Base-by-base conservation (phyloP, 352 stramenopile genomes). In the Phytophthora sp. region DNA sequence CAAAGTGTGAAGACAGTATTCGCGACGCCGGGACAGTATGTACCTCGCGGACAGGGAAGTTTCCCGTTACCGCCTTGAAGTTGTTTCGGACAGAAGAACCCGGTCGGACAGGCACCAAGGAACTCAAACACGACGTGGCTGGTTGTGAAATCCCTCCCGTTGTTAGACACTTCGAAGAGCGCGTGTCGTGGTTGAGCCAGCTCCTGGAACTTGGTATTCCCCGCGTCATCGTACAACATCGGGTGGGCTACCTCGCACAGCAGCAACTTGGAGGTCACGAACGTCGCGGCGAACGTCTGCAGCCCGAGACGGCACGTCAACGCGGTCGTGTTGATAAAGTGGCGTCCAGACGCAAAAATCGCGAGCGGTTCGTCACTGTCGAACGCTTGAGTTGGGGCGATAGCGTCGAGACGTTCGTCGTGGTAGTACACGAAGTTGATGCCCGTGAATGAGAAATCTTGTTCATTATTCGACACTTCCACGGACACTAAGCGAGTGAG, bases 1-100 rank as follows among this genome's bases (percentile, higher is more conserved):
- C 97, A 99, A 38, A 98, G 63, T 3, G 96, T 99, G 51, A 98
- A 99, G 60, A 98, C 98, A 5, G 51, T 63, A 50, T 96, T 97
- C 4, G 82, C 80, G 4, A 79, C 58, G 9, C 87, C 89, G 36
- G 89, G 73, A 63, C 90, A 97, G 56, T 80, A 97, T 2, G 88
- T 70, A 0, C 91, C 91, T 11, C 79, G 68, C 9, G 89, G 90
- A 74, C 90, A 97, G 13, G 60, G 61, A 12, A 92, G 41, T 38
- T 67, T 76, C 1, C 71, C 59, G 4, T 73, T 77, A 4, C 75
- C 63, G 0, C 68, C 68, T 23, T 76, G 68, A 0, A 88, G 59
- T 36, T 86, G 84, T 18, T 78, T 62, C 0, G 82, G 89, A 57
- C 96, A 99, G 63, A 97, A 99, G 15, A 74, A 73, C 0, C 95